Evolutionary conservation across 805 yeast genomes (phyloP).

Genomic region (Wickerhamiella alocasiicola): DNA sequence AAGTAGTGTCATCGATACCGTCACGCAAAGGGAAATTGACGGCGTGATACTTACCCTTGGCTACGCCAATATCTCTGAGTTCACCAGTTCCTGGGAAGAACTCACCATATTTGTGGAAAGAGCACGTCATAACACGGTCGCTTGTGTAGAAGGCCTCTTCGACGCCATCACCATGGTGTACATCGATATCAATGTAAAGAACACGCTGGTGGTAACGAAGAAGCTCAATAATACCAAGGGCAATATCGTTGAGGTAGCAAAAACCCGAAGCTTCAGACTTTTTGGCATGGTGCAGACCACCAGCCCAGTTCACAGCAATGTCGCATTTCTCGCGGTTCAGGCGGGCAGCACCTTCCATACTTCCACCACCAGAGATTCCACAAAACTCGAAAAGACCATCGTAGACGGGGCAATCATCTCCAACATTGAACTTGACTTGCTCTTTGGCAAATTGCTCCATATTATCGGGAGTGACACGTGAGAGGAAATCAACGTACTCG

Average conservation of each 20-base stretch:
- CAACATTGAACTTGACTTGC: constrained; percentile 85
- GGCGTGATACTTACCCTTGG: constrained; percentile 77
- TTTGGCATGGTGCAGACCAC: constrained; percentile 94
- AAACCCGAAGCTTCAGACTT: constrained; percentile 90
- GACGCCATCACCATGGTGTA: constrained; percentile 97
- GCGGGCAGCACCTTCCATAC: constrained; percentile 74
- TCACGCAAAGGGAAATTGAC: constrained; percentile 87
- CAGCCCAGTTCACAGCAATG: constrained; percentile 92
- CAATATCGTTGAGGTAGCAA: constrained; percentile 91
- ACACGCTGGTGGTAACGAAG: constrained; percentile 86
- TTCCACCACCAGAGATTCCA: constrained; percentile 82
- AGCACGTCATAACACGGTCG: constrained; percentile 91
- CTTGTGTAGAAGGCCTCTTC: constrained; percentile 94
- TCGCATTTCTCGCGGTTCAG: constrained; percentile 78
- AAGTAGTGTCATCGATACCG: constrained; percentile 89
- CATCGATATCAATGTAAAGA: constrained; percentile 83
- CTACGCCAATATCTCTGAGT: constrained; percentile 77
- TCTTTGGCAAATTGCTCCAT: constrained; percentile 77
- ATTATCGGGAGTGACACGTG: constrained; percentile 86
- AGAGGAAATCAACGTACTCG: constrained; percentile 86
- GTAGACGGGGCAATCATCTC: constrained; percentile 91
- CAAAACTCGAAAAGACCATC: constrained; percentile 92
- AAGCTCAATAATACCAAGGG: constrained; percentile 71
- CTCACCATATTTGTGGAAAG: constrained; percentile 92
- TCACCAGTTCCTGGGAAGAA: constrained; percentile 97